Evolutionary conservation across 768 basidiomycete species (phyloP).

Genomic region (Psilocybe azurescens): DNA sequence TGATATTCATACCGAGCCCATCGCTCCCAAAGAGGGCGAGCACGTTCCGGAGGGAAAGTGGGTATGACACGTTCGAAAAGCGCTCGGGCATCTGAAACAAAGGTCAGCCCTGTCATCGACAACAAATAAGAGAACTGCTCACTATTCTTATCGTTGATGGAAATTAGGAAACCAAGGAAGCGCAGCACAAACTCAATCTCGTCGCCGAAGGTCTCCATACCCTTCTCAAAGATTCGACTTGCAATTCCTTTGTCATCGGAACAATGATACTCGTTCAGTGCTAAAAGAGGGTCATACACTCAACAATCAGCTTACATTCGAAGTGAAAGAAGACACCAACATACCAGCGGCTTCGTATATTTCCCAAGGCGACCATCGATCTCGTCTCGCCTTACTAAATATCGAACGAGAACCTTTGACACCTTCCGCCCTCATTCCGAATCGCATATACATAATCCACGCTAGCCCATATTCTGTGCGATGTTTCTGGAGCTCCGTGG

Average conservation of each 20-base stretch:
- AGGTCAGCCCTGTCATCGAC: slow-evolving; percentile 12
- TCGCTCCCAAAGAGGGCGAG: slow-evolving; percentile 90
- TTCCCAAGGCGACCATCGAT: slow-evolving; percentile 85
- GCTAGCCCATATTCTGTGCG: slow-evolving; percentile 78
- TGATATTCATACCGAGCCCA: slow-evolving; percentile 97
- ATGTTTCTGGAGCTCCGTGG: slow-evolving; percentile 60
- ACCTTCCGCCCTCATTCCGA: slow-evolving; percentile 86
- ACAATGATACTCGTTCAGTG: slow-evolving; percentile 94
- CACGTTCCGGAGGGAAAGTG: slow-evolving; percentile 78
- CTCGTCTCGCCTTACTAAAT: slow-evolving; percentile 83
- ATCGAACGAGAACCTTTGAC: slow-evolving; percentile 77
- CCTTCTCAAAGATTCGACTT: slow-evolving; percentile 92
- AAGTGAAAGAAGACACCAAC: slow-evolving; percentile 5
- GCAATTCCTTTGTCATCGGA: slow-evolving; percentile 80
- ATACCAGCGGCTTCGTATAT: slow-evolving; percentile 91
- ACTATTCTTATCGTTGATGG: slow-evolving; percentile 96
- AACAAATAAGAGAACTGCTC: slow-evolving; percentile 31
- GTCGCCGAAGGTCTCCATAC: slow-evolving; percentile 80
- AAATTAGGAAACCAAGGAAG: slow-evolving; percentile 92
- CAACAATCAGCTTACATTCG: background rate
- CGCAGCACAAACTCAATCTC: slow-evolving; percentile 87
- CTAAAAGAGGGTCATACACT: slow-evolving; percentile 43
- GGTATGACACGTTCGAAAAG: slow-evolving; percentile 90
- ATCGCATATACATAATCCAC: slow-evolving; percentile 93
- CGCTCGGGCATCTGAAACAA: slow-evolving; percentile 83